Base-by-base conservation (phyloP, 202 grass and related monocot species). In the Panicum hallii region DNA sequence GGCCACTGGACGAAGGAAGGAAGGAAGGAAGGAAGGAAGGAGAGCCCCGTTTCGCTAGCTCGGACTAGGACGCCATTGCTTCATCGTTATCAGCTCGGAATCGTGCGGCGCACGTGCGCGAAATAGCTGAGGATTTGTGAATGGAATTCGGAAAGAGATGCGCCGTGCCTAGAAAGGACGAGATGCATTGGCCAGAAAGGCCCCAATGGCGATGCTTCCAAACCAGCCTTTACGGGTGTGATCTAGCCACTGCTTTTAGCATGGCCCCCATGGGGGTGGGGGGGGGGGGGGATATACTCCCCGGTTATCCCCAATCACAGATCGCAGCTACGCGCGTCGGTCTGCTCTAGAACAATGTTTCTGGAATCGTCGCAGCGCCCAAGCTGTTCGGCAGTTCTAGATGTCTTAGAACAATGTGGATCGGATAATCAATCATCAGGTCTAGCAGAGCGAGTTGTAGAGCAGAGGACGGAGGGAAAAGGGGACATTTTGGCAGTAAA, bases 1-100 rank as follows among this genome's bases (percentile, higher is more conserved):
- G 62, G 61, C 43, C 50, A 67, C 74, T 30, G n/a, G 50, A 17
- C 2, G 63, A n/a, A n/a, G n/a, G n/a, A n/a, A n/a, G n/a, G n/a
- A n/a, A n/a, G n/a, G n/a, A n/a, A n/a, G n/a, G n/a, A n/a, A n/a
- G n/a, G n/a, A n/a, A n/a, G 26, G 14, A 11, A 36, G 64, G 48
- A 53, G 3, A 11, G 20, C 32, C 13, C 34, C 78, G 67, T 72
- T 81, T 72, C 4, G 48, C 11, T n/a, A 47, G 53, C 22, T 58
- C 19, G 48, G 50, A 8, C 4, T 14, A 10, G 26, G 58, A 75
- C 15, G 41, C 57, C 48, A 28, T 60, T 32, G 32, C 26, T 20
- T 56, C 62, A 62, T 82, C 28, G 79, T 87, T 89, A 89, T 70
- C 77, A 2, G 13, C 23, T 70, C 58, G 13, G 82, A 53, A 67